Conservation (phyloP, 371 early-diverging fungal species). For the Mortierella sp. region DNA sequence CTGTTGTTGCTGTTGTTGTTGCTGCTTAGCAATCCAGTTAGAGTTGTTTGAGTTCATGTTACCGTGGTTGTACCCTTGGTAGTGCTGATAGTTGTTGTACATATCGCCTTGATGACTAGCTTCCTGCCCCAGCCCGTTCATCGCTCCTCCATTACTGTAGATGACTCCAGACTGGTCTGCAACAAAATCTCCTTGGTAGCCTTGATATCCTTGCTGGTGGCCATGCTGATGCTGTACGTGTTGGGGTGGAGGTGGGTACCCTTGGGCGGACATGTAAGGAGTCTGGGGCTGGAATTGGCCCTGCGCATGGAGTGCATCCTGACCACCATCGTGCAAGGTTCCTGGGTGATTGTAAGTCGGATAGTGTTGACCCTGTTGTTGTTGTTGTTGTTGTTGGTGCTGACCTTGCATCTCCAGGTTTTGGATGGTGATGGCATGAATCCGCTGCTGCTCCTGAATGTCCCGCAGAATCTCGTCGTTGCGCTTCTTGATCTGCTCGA, state of each 20-base stretch:
- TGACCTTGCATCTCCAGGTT: constrained; percentile 33
- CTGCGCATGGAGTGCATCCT: constrained; percentile 9
- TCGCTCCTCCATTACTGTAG: constrained; percentile 8
- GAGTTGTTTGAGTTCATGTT: background rate
- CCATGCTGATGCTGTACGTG: constrained; percentile 23
- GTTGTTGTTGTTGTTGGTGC: background rate
- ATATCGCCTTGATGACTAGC: constrained; percentile 11
- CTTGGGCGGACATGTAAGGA: constrained; percentile 17
- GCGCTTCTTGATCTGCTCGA: constrained; percentile 37
- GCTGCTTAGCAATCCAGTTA: constrained; percentile 28
- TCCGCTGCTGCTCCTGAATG: constrained; percentile 33
- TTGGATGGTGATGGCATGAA: constrained; percentile 24
- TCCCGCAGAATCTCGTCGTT: constrained; percentile 46
- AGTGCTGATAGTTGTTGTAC: constrained; percentile 21
- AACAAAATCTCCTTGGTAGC: constrained; percentile 16
- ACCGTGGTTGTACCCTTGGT: constrained; percentile 23
- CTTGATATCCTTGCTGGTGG: constrained; percentile 26
- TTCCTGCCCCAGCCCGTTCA: constrained; percentile 26
- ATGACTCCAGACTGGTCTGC: background rate
- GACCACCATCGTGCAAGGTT: background rate
- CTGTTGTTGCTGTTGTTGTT: constrained; percentile 9
- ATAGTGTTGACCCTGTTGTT: constrained; percentile 11
- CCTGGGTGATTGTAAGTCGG: constrained; percentile 13
- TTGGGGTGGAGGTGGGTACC: constrained; percentile 8
- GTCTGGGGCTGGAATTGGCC: constrained; percentile 14